Evolutionary conservation across 116 monocot genomes (phyloP).

Genomic region (Zostera marina): DNA sequence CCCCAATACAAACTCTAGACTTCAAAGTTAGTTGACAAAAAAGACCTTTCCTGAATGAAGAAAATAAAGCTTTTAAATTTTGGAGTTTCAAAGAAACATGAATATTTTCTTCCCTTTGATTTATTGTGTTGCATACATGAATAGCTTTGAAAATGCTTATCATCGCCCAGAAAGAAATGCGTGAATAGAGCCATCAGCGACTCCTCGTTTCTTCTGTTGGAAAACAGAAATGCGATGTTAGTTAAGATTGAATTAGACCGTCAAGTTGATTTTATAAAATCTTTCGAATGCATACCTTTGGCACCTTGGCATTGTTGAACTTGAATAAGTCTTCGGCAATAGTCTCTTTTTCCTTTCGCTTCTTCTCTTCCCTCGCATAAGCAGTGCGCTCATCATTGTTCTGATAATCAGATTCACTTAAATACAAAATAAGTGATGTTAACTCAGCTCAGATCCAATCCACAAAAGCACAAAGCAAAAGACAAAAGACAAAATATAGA

Average conservation of each 20-base stretch:
- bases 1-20: no score
- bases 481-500: not conserved
- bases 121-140: no score
- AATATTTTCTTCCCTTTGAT: no score
- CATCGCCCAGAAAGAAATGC: not conserved
- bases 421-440: not conserved
- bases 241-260: not conserved
- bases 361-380: slow-evolving; percentile 67
- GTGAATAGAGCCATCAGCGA: not conserved
- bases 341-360: slow-evolving; percentile 69
- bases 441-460: not conserved
- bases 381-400: slow-evolving; percentile 19
- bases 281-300: slow-evolving; percentile 34
- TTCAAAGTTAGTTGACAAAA: no score
- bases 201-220: slow-evolving; percentile 1
- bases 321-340: slow-evolving; percentile 88
- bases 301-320: slow-evolving; percentile 81
- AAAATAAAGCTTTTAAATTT: no score
- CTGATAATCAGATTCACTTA: slow-evolving; percentile 45
- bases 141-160: no score
- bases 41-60: no score
- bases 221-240: not conserved
- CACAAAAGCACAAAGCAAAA: no score
- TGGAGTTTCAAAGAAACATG: no score
- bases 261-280: not conserved